These are phyloP conservation scores for Talaromyces proteolyticus DNA, from an alignment of 495 filamentous ascomycete species.

Conservation along the genomic window DNA sequence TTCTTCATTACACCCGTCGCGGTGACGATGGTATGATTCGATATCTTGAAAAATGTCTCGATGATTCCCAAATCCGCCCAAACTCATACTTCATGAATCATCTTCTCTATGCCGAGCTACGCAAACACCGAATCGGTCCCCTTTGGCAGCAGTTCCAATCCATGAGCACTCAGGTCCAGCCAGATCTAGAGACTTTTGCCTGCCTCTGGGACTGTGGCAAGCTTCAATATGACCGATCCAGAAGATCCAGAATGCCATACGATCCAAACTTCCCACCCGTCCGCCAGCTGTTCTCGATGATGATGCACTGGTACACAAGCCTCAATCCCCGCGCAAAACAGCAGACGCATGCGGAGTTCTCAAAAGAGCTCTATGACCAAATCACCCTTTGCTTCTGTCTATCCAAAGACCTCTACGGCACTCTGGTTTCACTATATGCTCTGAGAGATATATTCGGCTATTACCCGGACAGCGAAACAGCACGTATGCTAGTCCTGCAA, in stretches of 20 bases:
- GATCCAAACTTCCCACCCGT: constrained; percentile 33
- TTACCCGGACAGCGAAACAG: constrained; percentile 42
- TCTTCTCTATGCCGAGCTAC: constrained; percentile 55
- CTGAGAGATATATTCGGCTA: constrained; percentile 50
- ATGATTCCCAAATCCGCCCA: constrained; percentile 52
- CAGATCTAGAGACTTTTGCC: constrained; percentile 64
- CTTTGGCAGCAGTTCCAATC: constrained; percentile 52
- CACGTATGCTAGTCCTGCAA: constrained; percentile 45
- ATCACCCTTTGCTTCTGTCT: constrained; percentile 52
- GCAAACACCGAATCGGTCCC: constrained; percentile 40
- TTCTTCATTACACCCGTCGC: constrained; percentile 62
- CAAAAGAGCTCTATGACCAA: constrained; percentile 47
- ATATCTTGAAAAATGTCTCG: constrained; percentile 51
- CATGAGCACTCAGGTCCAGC: constrained; percentile 41
- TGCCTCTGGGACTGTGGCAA: constrained; percentile 59
- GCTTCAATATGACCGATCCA: constrained; percentile 43
- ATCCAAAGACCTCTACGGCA: constrained; percentile 48
- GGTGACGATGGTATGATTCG: constrained; percentile 48
- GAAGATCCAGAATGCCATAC: constrained; percentile 27
- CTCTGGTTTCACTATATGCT: constrained; percentile 53
- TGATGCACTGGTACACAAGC: constrained; percentile 47
- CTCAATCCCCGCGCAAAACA: constrained; percentile 21
- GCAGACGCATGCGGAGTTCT: constrained; percentile 29
- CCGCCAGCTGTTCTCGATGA: constrained; percentile 54
- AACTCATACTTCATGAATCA: constrained; percentile 74